These are phyloP conservation scores for Myxozyma vanderwaltii DNA, from an alignment of 805 yeast species.

Conservation along the genomic window DNA sequence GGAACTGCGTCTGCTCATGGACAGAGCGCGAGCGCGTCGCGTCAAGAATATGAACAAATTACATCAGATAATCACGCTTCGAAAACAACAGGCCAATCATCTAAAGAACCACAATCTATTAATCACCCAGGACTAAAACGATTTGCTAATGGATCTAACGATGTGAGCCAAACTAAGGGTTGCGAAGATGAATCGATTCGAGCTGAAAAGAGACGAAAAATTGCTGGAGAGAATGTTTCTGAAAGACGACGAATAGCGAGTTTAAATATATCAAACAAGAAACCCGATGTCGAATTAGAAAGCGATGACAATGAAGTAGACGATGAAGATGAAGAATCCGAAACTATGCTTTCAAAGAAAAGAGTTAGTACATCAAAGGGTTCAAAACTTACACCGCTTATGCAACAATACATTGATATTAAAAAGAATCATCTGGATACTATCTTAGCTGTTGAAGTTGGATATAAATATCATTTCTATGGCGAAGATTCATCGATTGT, in stretches of 20 bases:
- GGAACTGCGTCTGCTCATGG: background rate
- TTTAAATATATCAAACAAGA: background rate
- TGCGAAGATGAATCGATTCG: background rate
- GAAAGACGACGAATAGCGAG: background rate
- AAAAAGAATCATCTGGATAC: conserved; percentile 65
- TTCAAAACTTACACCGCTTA: conserved; percentile 68
- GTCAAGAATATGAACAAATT: background rate
- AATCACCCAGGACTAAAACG: background rate
- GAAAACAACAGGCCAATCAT: background rate
- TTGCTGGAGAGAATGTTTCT: conserved; percentile 6
- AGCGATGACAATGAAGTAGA: background rate
- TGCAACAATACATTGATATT: conserved; percentile 70
- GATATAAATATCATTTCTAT: conserved; percentile 85
- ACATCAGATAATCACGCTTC: background rate
- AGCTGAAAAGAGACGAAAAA: conserved; percentile 8
- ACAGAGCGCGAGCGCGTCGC: background rate
- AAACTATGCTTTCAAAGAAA: background rate
- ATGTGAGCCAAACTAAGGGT: background rate
- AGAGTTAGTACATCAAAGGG: background rate
- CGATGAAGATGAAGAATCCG: conserved; percentile 3
- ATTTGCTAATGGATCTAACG: conserved; percentile 2
- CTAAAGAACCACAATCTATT: background rate
- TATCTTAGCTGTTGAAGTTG: conserved; percentile 80
- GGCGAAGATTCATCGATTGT: conserved; percentile 80
- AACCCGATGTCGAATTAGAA: background rate